phyloP scores from a whole-genome alignment of 345 rosid genomes.

The Hevea brasiliensis region DNA sequence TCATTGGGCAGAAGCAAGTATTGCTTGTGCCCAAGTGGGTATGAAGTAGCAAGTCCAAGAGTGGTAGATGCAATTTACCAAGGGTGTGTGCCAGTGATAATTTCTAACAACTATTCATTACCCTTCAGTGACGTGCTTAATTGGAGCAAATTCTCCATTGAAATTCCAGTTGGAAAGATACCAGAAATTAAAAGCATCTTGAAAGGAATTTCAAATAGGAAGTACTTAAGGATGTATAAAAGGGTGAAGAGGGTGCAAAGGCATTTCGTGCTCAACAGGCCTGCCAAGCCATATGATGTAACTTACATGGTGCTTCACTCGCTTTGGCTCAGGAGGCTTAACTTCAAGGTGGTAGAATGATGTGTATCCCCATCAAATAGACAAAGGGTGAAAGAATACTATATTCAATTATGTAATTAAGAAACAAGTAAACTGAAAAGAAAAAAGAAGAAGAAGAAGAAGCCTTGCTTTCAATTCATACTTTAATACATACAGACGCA shows the following conservation, averaged over 20 bases:
- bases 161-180: conserved; percentile 39
- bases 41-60: conserved; percentile 65
- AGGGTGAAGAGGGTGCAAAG: conserved; percentile 40
- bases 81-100: conserved; percentile 50
- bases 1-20: conserved; percentile 51
- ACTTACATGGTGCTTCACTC: conserved; percentile 64
- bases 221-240: conserved; percentile 42
- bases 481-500: too few relatives aligned
- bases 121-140: conserved; percentile 57
- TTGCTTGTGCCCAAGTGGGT: conserved; percentile 69
- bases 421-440: too few relatives aligned
- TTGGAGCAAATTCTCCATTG: conserved; percentile 47
- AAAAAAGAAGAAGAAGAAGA: too few relatives aligned
- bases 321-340: conserved; percentile 60
- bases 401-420: too few relatives aligned
- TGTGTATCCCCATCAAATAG: too few relatives aligned
- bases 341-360: conserved; percentile 29
- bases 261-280: conserved; percentile 57
- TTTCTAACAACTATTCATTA: conserved; percentile 42
- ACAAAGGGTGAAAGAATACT: too few relatives aligned
- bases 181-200: conserved; percentile 49
- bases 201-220: conserved; percentile 32
- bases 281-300: conserved; percentile 50
- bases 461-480: too few relatives aligned
- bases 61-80: conserved; percentile 43